Evolutionary conservation across 1,284 basidiomycete genomes (phyloP), one percentile per base, ranked within the genome.

Genomic region (Leccinum griseonigrum): DNA sequence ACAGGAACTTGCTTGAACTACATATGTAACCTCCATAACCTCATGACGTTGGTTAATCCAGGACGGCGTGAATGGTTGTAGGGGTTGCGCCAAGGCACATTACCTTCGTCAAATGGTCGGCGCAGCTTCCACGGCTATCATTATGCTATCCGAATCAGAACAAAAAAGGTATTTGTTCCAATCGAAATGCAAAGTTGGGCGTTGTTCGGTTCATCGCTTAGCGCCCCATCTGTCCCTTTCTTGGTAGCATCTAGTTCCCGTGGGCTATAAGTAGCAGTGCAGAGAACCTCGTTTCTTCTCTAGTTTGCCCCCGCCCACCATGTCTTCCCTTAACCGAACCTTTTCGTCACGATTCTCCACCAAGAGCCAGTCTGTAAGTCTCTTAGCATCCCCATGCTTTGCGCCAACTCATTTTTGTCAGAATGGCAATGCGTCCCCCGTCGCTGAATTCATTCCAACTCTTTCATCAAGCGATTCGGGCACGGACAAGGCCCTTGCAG

Each of bases 291-390:
- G 3, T 3, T 29, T 22, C 59, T 59, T 59, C 58, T 55, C n/a
- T 22, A 22, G 22, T 62, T 56, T 50, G 26, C 32, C 52, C 40
- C 40, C 61, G 50, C 29, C 60, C 58, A 59, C 43, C 58, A 74
- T 74, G 72, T 72, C 72, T 46, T 16, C 62, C 10, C 63, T 74
- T 61, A 72, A 52, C 59, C 66, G 75, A 62, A 54, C 74, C 22
- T 57, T 73, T 56, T 73, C 75, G 0, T 66, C 68, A 2, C 74
- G 72, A 11, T 74, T 76, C 55, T 71, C 74, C 9, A 56, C 61
- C 28, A 76, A 57, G 61, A 66, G 64, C 48, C 71, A 72, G 28
- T 54, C 65, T 5, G 75, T 76, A 54, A 62, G 72, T 59, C 5
- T 6, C 0, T 26, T 56, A 28, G 22, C 22, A 4, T 51, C 7